Percentiles rank a stretch among this genome's conserved stretches.
phyloP scores from a whole-genome alignment of 1,284 basidiomycete species.

The Apiotrichum gamsii region DNA sequence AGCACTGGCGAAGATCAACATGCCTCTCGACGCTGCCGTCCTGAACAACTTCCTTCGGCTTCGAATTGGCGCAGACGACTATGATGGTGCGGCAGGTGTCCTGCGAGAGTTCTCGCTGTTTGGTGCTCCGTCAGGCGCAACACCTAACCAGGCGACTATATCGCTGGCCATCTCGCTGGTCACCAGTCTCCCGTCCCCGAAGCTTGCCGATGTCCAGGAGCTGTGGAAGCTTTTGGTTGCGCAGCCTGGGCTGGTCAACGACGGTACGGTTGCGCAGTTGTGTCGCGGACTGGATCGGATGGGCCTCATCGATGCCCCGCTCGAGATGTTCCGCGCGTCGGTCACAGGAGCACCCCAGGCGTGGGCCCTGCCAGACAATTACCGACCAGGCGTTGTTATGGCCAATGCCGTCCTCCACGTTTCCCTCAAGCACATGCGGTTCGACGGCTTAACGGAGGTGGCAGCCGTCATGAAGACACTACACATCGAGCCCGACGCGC shows the following conservation, averaged over 20 bases:
- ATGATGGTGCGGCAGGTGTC: constrained; percentile 19
- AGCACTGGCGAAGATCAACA: constrained; percentile 18
- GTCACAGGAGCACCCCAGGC: not conserved
- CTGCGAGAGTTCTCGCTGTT: constrained; percentile 20
- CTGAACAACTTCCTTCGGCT: constrained; percentile 32
- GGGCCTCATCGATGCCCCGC: constrained; percentile 6
- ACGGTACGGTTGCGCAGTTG: constrained; percentile 10
- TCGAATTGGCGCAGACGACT: constrained; percentile 26
- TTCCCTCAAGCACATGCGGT: constrained; percentile 2
- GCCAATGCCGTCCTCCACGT: constrained; percentile 21
- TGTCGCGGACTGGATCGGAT: constrained; percentile 12
- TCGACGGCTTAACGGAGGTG: constrained; percentile 11
- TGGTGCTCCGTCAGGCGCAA: not conserved
- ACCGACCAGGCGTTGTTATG: constrained; percentile 12
- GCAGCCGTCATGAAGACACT: constrained; percentile 16
- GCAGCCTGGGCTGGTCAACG: constrained; percentile 1
- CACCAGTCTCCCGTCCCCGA: not conserved
- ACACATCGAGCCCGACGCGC: constrained; percentile 23
- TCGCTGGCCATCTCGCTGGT: constrained; percentile 1
- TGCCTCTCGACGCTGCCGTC: constrained; percentile 17
- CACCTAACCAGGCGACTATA: constrained; percentile 2
- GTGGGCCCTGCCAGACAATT: constrained; percentile 10
- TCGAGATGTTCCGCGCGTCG: constrained; percentile 2
- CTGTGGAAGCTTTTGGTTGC: not conserved
- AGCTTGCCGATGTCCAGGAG: no score